A percentile compares a stretch with the other conserved stretches of the same genome.
Evolutionary conservation across 2,329 filamentous ascomycete genomes (phyloP).

Genomic region (Alternaria solani): DNA sequence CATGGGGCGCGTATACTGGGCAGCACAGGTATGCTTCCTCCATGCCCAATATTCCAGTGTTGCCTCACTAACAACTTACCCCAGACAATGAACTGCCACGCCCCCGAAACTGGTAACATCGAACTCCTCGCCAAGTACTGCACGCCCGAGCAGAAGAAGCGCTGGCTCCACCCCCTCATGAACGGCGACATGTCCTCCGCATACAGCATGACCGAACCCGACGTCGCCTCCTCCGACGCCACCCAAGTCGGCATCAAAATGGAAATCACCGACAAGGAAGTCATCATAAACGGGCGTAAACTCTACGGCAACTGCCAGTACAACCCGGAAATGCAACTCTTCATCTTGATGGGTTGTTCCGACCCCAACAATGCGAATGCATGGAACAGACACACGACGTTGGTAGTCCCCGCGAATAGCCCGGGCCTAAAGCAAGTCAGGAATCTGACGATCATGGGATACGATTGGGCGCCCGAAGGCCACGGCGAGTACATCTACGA

Average conservation of each 20-base stretch:
- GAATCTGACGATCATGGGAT: conserved; percentile 54
- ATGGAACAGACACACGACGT: conserved; percentile 52
- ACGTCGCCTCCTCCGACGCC: conserved; percentile 60
- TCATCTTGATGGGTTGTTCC: conserved; percentile 52
- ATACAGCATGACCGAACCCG: conserved; percentile 62
- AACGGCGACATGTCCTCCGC: conserved; percentile 60
- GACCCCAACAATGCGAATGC: conserved; percentile 51
- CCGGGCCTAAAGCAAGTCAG: conserved; percentile 51
- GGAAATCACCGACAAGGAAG: conserved; percentile 48
- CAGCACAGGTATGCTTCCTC: conserved; percentile 45
- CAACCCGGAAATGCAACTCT: conserved; percentile 49
- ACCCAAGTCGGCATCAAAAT: conserved; percentile 57
- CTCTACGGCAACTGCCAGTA: conserved; percentile 53
- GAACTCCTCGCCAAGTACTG: conserved; percentile 63
- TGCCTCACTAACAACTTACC: background rate
- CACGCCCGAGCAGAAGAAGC: conserved; percentile 59
- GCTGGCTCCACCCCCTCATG: conserved; percentile 60
- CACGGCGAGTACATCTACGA: conserved; percentile 55
- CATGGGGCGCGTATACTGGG: conserved; percentile 58
- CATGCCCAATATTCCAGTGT: background rate
- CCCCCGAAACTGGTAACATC: conserved; percentile 62
- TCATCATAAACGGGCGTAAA: conserved; percentile 55
- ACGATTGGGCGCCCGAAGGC: conserved; percentile 54
- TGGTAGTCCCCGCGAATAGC: conserved; percentile 51
- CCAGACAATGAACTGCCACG: conserved; percentile 57